Base-by-base conservation (phyloP, 257 asterid species). In the Forsythia viridissima region DNA sequence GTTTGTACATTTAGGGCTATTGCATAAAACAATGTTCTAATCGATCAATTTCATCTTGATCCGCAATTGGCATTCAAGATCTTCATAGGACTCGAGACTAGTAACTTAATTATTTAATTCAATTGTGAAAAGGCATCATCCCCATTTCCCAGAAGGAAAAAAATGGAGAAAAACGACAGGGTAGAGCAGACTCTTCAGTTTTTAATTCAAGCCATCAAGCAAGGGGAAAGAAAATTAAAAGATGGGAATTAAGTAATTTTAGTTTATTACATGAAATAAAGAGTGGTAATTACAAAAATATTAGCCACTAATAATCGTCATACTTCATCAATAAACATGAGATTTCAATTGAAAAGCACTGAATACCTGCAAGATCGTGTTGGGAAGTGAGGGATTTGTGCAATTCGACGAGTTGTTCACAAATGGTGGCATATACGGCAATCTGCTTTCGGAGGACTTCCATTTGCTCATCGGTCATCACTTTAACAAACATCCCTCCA, bases 381-480 rank as follows among this genome's bases (percentile, higher is more conserved):
- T 94, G 97, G 21, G 98, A 87, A 65, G 99, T 92, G 83, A 95
- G 96, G 77, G 98, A 91, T 88, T 92, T 92, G 65, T 95, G 99
- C 88, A 95, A 74, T 76, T 93, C 95, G 42, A 96, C 97, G 77
- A 96, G 99, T 79, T 96, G 96, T 72, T 93, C 97, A 63, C 97
- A 93, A 79, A 96, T 92, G 87, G 96, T 89, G 81, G 97, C 96
- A 75, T 93, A 96, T 16, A 89, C 97, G 2, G 97, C 98, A 66
- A 96, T 96, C 89, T 96, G 99, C 88, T 96, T 93, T 65, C 99
- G 90, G 40, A 96, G 91, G 16, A 90, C 92, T 81, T 96, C 98
- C 94, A 96, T 91, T 88, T 96, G 99, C 83, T 96, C 98, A 76
- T 96, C 99, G 0, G 98, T 96, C 99, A 96, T 96, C 73, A 96